Conservation (phyloP, 495 filamentous ascomycete genomes). For the Aspergillus carlsbadensis region DNA sequence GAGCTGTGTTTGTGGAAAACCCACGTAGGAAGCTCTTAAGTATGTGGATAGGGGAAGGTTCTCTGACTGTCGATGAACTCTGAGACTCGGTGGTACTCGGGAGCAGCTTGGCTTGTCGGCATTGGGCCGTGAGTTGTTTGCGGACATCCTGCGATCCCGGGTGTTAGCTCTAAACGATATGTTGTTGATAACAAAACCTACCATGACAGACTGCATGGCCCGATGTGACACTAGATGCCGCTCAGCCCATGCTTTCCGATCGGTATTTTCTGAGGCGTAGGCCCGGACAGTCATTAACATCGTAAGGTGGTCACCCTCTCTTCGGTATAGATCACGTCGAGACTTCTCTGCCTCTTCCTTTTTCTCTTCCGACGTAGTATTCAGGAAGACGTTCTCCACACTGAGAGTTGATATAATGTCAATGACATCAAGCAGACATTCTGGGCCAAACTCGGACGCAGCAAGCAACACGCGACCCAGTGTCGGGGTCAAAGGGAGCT, state of each 20-base stretch:
- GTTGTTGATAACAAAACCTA: constrained; percentile 38
- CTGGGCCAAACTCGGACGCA: constrained; percentile 63
- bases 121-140: constrained; percentile 77
- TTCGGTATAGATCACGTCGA: constrained; percentile 68
- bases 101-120: constrained; percentile 43
- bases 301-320: constrained; percentile 90
- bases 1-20: constrained; percentile 79
- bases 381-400: constrained; percentile 85
- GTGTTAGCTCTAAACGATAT: background rate
- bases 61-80: constrained; percentile 16
- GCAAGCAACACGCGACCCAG: constrained; percentile 82
- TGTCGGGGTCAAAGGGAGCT: constrained; percentile 76
- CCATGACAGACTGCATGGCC: constrained; percentile 78
- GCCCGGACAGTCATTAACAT: constrained; percentile 78
- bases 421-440: constrained; percentile 79
- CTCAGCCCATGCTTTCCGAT: constrained; percentile 77
- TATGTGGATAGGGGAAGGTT: constrained; percentile 48
- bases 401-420: constrained; percentile 90
- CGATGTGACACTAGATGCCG: constrained; percentile 73
- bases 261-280: constrained; percentile 71
- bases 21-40: constrained; percentile 81
- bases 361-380: constrained; percentile 75
- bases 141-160: constrained; percentile 63
- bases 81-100: constrained; percentile 20
- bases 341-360: constrained; percentile 72